Evolutionary conservation across 108 stramenopile genomes (phyloP).

Genomic region (Mediolabrus comicus): DNA sequence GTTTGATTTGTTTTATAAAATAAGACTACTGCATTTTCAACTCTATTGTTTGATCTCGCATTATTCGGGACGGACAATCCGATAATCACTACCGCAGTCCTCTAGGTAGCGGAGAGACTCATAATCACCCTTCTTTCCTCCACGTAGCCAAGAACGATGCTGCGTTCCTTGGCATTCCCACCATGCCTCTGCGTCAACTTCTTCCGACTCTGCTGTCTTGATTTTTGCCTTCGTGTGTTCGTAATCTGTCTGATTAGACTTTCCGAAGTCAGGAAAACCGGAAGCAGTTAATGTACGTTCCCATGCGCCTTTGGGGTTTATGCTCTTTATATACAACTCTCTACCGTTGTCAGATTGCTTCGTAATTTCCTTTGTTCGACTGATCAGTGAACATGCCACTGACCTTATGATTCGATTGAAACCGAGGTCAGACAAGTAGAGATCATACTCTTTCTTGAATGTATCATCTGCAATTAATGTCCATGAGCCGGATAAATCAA

Average conservation of each 20-base stretch:
- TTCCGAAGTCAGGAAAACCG: constrained; percentile 44
- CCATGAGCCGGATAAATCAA: constrained; percentile 46
- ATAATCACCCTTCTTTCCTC: constrained; percentile 41
- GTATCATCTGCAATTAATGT: constrained; percentile 40
- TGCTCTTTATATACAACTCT: constrained; percentile 35
- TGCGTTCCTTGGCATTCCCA: constrained; percentile 42
- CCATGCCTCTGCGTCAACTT: constrained; percentile 44
- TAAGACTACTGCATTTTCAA: too few species aligned
- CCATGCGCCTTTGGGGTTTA: constrained; percentile 43
- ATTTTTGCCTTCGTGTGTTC: constrained; percentile 25
- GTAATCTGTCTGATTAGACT: constrained; percentile 14
- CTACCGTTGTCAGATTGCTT: constrained; percentile 33
- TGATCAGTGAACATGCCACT: constrained; percentile 42
- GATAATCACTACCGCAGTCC: constrained; percentile 27
- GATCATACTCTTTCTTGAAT: constrained; percentile 39
- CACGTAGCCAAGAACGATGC: constrained; percentile 35
- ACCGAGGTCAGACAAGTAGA: constrained; percentile 30
- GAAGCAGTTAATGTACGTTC: constrained; percentile 26
- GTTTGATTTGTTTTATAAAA: too few species aligned
- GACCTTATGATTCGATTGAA: constrained; percentile 39
- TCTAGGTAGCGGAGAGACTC: constrained; percentile 38
- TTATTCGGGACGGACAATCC: too few species aligned
- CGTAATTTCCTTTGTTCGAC: constrained; percentile 36
- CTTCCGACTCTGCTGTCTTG: constrained; percentile 45
- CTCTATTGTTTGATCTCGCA: too few species aligned